A percentile compares a stretch with the other conserved stretches of the same genome.
Evolutionary conservation across 441 rosid genomes (phyloP).

Genomic region (Euphorbia corollata): DNA sequence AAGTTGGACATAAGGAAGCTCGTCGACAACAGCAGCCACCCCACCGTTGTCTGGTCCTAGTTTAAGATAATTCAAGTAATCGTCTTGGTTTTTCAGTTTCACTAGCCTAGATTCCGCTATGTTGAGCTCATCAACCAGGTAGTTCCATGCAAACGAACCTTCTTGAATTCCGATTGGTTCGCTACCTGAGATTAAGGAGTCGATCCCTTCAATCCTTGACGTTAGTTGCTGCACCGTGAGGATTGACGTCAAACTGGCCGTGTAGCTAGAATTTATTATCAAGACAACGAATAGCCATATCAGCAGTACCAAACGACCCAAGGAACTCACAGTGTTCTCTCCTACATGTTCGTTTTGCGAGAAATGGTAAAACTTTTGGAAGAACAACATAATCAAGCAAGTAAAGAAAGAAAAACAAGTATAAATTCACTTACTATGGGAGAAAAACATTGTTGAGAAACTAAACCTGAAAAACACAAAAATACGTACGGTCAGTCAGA

Average conservation of each 20-base stretch:
- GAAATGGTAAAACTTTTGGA: constrained; percentile 10
- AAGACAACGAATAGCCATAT: constrained; percentile 88
- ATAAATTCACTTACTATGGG: constrained; percentile 59
- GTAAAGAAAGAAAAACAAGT: constrained; percentile 15
- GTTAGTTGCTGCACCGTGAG: constrained; percentile 84
- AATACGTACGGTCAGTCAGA: constrained; percentile 11
- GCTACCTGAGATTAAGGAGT: constrained; percentile 48
- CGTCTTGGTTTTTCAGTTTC: constrained; percentile 40
- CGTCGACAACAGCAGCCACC: constrained; percentile 85
- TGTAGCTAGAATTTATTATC: constrained; percentile 94
- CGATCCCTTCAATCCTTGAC: constrained; percentile 74
- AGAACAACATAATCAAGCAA: not conserved
- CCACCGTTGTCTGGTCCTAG: constrained; percentile 64
- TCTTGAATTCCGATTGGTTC: constrained; percentile 90
- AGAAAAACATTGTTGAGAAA: constrained; percentile 97
- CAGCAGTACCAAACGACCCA: constrained; percentile 79
- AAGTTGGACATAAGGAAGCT: constrained; percentile 76
- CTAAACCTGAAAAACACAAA: constrained; percentile 76
- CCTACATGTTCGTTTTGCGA: constrained; percentile 39
- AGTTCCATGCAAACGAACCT: constrained; percentile 73
- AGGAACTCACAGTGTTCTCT: constrained; percentile 79
- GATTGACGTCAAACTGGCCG: constrained; percentile 92
- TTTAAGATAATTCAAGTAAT: constrained; percentile 48
- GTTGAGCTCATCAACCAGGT: constrained; percentile 68
- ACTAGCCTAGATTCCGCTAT: constrained; percentile 63